Conservation (phyloP, 2,329 filamentous ascomycete species). For the Trichoderma endophyticum region DNA sequence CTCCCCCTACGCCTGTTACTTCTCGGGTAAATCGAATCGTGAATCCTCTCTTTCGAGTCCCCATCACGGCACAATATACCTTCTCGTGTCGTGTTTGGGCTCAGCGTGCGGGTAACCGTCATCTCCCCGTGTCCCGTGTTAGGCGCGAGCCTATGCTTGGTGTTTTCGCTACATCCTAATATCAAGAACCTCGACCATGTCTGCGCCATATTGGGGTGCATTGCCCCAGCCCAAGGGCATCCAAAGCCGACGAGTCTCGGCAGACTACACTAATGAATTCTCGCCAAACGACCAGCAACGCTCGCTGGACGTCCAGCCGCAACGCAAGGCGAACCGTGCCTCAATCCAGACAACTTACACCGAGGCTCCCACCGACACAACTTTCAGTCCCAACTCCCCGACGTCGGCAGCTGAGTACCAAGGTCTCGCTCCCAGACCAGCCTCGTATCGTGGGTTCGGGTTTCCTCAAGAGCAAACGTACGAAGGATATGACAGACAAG, state of each 20-base stretch:
- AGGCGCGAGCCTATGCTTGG: background rate
- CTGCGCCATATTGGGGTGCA: slow-evolving; percentile 56
- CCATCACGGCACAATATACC: background rate
- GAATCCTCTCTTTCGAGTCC: background rate
- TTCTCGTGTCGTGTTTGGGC: background rate
- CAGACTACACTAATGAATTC: slow-evolving; percentile 28
- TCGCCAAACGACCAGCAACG: slow-evolving; percentile 31
- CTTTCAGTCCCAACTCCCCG: slow-evolving; percentile 57
- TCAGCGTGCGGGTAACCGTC: background rate
- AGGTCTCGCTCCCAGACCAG: slow-evolving; percentile 57
- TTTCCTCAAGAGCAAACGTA: slow-evolving; percentile 40
- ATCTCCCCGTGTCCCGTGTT: background rate
- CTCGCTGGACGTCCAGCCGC: slow-evolving; percentile 37
- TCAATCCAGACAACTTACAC: slow-evolving; percentile 56
- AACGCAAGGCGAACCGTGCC: slow-evolving; percentile 47
- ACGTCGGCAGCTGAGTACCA: slow-evolving; percentile 49
- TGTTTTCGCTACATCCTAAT: background rate
- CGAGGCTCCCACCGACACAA: slow-evolving; percentile 56
- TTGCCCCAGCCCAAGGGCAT: slow-evolving; percentile 48
- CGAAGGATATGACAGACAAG: slow-evolving; percentile 24
- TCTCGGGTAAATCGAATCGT: background rate
- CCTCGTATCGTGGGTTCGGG: slow-evolving; percentile 54
- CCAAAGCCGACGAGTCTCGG: slow-evolving; percentile 37
- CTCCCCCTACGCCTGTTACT: background rate
- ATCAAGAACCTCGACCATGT: slow-evolving; percentile 35